phyloP scores from a whole-genome alignment of 352 stramenopile species.

The Sclerospora graminicola region DNA sequence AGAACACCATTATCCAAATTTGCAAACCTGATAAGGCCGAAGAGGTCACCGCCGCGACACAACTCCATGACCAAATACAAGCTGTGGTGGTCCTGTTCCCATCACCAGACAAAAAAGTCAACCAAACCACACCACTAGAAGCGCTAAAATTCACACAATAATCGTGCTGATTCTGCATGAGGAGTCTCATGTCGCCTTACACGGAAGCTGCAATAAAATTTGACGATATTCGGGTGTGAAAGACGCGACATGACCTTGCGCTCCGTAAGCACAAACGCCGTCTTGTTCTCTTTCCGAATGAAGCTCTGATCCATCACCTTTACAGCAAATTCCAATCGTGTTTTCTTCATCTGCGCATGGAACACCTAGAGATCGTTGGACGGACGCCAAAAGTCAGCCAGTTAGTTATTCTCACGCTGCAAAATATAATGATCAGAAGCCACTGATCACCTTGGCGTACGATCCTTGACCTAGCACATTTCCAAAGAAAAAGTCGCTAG shows the following conservation, averaged over 20 bases:
- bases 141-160: background rate
- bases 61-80: slow-evolving; percentile 87
- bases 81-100: slow-evolving; percentile 64
- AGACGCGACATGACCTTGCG: slow-evolving; percentile 84
- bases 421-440: background rate
- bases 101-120: slow-evolving; percentile 4
- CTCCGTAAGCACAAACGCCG: slow-evolving; percentile 86
- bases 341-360: slow-evolving; percentile 80
- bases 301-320: slow-evolving; percentile 90
- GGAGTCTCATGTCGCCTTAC: slow-evolving; percentile 19
- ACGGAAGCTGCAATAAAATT: slow-evolving; percentile 85
- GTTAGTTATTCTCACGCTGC: background rate
- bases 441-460: slow-evolving; percentile 64
- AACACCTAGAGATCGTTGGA: slow-evolving; percentile 42
- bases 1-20: background rate
- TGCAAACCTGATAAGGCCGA: slow-evolving; percentile 60
- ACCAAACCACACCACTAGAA: background rate
- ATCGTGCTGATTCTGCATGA: background rate
- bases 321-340: slow-evolving; percentile 70
- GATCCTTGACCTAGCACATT: slow-evolving; percentile 79
- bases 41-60: slow-evolving; percentile 73
- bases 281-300: slow-evolving; percentile 89
- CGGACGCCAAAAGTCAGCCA: too few relatives aligned
- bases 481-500: slow-evolving; percentile 81
- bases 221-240: slow-evolving; percentile 82